These are phyloP conservation scores for Medicago arabica DNA, from an alignment of 306 rosid species.

Conservation along the genomic window DNA sequence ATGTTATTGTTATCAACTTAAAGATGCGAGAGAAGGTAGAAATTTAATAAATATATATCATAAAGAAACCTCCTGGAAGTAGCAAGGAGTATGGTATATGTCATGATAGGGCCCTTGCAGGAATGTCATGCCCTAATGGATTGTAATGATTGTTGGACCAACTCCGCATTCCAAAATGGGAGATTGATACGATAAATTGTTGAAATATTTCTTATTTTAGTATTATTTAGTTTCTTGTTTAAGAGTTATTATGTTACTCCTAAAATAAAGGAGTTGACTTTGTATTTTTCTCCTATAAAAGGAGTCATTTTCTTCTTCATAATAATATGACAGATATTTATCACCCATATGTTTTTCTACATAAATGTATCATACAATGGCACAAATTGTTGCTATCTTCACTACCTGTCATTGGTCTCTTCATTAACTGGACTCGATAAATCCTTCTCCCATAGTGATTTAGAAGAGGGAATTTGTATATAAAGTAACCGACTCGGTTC, in stretches of 20 bases:
- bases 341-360: too few relatives aligned
- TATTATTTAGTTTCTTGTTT: too few relatives aligned
- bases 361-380: slow-evolving; percentile 15
- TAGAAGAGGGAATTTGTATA: slow-evolving; percentile 1
- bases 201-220: too few relatives aligned
- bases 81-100: not conserved
- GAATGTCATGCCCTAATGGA: not conserved
- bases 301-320: too few relatives aligned
- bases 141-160: slow-evolving; percentile 19
- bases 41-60: not conserved
- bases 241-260: too few relatives aligned
- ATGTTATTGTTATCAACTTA: not conserved
- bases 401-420: slow-evolving; percentile 3
- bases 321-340: too few relatives aligned
- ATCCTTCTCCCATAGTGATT: not conserved
- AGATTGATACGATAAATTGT: slow-evolving; percentile 14
- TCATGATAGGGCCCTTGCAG: not conserved
- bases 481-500: not conserved
- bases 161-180: slow-evolving; percentile 10
- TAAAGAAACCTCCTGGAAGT: slow-evolving; percentile 7
- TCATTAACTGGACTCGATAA: not conserved
- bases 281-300: too few relatives aligned
- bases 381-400: not conserved
- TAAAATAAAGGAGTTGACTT: too few relatives aligned
- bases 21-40: not conserved